phyloP scores from a whole-genome alignment of 441 rosid genomes.

The Populus trichocarpa region DNA sequence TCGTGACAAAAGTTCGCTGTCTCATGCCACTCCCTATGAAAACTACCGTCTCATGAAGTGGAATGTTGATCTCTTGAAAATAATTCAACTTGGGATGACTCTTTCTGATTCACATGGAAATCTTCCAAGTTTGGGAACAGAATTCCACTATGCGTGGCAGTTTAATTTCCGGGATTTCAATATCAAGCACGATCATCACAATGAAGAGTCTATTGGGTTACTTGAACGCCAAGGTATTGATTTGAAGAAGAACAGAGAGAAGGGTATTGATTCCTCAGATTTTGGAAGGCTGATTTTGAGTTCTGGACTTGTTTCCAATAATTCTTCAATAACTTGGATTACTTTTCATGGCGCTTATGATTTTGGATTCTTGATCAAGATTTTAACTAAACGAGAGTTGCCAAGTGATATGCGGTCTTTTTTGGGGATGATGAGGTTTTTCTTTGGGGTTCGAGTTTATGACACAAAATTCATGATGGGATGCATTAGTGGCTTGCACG shows the following conservation, averaged over 20 bases:
- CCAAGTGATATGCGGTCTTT: neutral
- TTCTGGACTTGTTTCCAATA: neutral
- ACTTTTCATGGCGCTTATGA: constrained; percentile 19
- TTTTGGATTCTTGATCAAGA: constrained; percentile 15
- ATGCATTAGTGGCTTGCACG: neutral
- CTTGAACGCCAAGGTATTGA: constrained; percentile 3
- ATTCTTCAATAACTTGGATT: constrained; percentile 5
- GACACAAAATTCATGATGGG: constrained; percentile 14
- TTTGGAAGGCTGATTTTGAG: neutral
- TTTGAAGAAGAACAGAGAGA: neutral
- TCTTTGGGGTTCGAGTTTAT: constrained; percentile 13
- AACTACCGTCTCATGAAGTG: neutral
- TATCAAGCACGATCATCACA: neutral
- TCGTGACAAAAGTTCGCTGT: neutral
- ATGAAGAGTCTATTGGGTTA: neutral
- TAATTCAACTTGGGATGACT: constrained; percentile 11
- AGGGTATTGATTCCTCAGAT: neutral
- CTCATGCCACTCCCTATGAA: neutral
- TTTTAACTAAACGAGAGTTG: neutral
- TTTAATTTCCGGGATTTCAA: constrained; percentile 16
- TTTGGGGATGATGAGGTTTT: neutral
- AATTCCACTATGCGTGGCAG: neutral
- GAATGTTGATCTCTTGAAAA: neutral
- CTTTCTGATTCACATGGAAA: neutral
- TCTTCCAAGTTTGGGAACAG: neutral